Percentiles rank a stretch among this genome's conserved stretches.
phyloP scores from a whole-genome alignment of 805 yeast species.

The Spathaspora sp. region DNA sequence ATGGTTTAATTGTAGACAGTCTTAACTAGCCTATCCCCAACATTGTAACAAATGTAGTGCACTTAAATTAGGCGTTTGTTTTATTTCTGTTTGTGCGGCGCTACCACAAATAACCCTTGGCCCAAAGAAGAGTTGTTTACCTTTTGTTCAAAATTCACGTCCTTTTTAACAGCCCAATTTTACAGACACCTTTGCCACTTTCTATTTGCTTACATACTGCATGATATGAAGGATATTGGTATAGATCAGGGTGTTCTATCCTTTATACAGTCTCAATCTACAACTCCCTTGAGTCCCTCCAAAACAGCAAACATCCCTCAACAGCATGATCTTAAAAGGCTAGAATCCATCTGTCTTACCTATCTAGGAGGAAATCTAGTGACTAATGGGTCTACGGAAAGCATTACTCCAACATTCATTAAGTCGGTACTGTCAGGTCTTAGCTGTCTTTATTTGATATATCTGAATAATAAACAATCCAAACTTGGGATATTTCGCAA shows the following conservation, averaged over 20 bases:
- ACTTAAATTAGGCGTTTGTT: no score
- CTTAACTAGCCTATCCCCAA: neutral
- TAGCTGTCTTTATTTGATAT: slow-evolving; percentile 14
- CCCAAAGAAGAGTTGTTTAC: neutral
- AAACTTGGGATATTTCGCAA: slow-evolving; percentile 13
- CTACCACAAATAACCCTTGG: neutral
- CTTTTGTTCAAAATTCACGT: neutral
- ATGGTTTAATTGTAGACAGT: no score
- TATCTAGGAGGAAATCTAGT: neutral
- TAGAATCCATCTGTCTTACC: slow-evolving; percentile 4
- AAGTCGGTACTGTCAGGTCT: slow-evolving; percentile 11
- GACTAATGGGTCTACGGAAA: neutral
- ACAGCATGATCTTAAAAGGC: slow-evolving; percentile 2
- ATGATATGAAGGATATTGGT: slow-evolving; percentile 1
- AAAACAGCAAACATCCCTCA: slow-evolving; percentile 3
- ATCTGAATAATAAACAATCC: slow-evolving; percentile 4
- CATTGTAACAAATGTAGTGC: neutral
- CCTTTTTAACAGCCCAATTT: neutral
- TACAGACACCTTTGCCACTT: neutral
- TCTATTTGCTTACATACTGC: neutral
- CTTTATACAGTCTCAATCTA: slow-evolving; percentile 1
- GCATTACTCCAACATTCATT: neutral
- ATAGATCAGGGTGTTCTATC: slow-evolving; percentile 3
- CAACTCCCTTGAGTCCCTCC: slow-evolving; percentile 1
- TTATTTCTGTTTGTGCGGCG: neutral